Evolutionary conservation across 2,329 filamentous ascomycete genomes (phyloP).

Genomic region (Paecilomyces dactylethromorphus): DNA sequence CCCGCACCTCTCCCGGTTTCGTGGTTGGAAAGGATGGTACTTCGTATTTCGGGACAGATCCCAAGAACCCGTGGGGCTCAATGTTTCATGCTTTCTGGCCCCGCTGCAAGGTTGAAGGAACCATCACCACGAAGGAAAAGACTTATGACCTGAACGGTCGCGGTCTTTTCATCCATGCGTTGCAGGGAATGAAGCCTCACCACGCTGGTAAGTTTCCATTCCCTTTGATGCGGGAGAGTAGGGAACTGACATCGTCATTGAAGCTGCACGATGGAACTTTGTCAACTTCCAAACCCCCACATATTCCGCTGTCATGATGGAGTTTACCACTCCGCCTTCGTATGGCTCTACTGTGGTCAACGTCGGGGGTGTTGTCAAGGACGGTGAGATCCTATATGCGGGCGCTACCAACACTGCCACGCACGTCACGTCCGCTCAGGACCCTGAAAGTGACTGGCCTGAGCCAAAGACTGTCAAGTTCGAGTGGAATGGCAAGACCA

Average conservation of each 20-base stretch:
- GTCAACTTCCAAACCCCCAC: slow-evolving; percentile 80
- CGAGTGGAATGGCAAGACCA: slow-evolving; percentile 69
- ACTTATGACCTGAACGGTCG: slow-evolving; percentile 74
- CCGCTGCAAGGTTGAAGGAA: slow-evolving; percentile 72
- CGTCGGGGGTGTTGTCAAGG: slow-evolving; percentile 74
- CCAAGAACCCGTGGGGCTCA: slow-evolving; percentile 76
- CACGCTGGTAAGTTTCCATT: slow-evolving; percentile 60
- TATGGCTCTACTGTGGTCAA: slow-evolving; percentile 81
- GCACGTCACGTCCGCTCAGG: slow-evolving; percentile 64
- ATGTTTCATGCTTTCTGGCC: slow-evolving; percentile 97
- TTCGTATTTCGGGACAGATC: slow-evolving; percentile 79
- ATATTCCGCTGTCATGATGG: slow-evolving; percentile 88
- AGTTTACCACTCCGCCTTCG: slow-evolving; percentile 87
- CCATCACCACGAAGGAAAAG: slow-evolving; percentile 74
- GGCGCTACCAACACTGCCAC: slow-evolving; percentile 58
- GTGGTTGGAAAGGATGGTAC: slow-evolving; percentile 78
- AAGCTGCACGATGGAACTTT: slow-evolving; percentile 86
- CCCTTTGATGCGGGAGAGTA: slow-evolving; percentile 4
- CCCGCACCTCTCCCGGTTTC: slow-evolving; percentile 70
- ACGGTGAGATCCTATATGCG: slow-evolving; percentile 71
- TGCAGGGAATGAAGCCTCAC: slow-evolving; percentile 99
- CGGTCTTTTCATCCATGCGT: slow-evolving; percentile 72
- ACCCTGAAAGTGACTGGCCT: slow-evolving; percentile 79
- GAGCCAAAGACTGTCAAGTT: slow-evolving; percentile 72
- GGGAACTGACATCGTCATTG: not conserved